Evolutionary conservation across 257 asterid species (phyloP).

Genomic region (Ophiorrhiza pumila): DNA sequence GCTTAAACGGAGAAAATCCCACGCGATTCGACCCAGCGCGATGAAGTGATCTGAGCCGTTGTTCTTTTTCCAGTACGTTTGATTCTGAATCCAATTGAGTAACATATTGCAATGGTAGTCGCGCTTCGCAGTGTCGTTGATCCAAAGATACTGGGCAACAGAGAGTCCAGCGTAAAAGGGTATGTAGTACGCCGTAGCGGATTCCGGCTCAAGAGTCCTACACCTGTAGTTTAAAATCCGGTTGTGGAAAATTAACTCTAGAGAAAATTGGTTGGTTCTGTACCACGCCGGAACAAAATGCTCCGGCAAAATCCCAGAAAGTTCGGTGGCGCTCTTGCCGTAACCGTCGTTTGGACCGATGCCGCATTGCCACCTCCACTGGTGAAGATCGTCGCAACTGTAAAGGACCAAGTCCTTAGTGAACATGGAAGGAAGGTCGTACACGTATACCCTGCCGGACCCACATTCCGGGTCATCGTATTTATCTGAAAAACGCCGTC

Average conservation of each 20-base stretch:
- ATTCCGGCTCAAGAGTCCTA: slow-evolving; percentile 57
- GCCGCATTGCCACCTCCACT: slow-evolving; percentile 93
- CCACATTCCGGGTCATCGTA: slow-evolving; percentile 47
- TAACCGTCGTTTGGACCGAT: slow-evolving; percentile 68
- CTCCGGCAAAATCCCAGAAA: slow-evolving; percentile 43
- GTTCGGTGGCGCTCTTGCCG: slow-evolving; percentile 51
- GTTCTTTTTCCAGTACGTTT: slow-evolving; percentile 43
- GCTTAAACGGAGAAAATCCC: slow-evolving; percentile 74
- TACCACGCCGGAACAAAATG: slow-evolving; percentile 68
- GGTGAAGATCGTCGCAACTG: slow-evolving; percentile 67
- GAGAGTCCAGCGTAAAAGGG: slow-evolving; percentile 97
- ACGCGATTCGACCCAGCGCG: slow-evolving; percentile 69
- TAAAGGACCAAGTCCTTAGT: slow-evolving; percentile 46
- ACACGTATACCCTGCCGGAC: slow-evolving; percentile 69
- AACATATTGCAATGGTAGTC: slow-evolving; percentile 57
- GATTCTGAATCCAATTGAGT: slow-evolving; percentile 62
- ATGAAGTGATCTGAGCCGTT: slow-evolving; percentile 89
- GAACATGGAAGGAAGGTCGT: slow-evolving; percentile 61
- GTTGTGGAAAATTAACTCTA: slow-evolving; percentile 65
- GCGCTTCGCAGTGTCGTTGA: slow-evolving; percentile 51
- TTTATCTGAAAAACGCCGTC: no score
- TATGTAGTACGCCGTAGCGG: slow-evolving; percentile 84
- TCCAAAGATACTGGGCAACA: slow-evolving; percentile 75
- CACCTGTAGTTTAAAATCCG: slow-evolving; percentile 64
- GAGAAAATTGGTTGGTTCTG: slow-evolving; percentile 73